Evolutionary conservation across 805 yeast species (phyloP).

Genomic region (Monosporozyma aquatica): DNA sequence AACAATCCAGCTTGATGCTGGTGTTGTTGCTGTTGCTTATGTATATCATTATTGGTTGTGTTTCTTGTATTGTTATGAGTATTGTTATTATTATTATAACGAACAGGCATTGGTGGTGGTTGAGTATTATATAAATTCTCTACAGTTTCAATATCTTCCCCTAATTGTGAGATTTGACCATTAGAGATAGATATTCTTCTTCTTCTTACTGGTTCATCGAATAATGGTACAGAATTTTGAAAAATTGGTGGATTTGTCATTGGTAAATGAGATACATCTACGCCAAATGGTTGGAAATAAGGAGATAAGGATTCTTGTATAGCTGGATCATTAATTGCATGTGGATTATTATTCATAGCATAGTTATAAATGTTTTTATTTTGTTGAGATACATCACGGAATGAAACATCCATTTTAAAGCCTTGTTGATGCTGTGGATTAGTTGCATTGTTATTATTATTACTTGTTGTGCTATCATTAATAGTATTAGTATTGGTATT

Average conservation of each 20-base stretch:
- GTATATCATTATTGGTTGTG: background rate
- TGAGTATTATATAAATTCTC: constrained; percentile 33
- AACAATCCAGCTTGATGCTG: background rate
- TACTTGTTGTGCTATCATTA: background rate
- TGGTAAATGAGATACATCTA: constrained; percentile 37
- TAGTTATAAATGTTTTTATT: constrained; percentile 11
- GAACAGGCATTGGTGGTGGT: constrained; percentile 15
- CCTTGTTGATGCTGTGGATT: background rate
- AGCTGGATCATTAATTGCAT: constrained; percentile 24
- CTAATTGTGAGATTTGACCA: constrained; percentile 76
- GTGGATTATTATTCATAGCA: constrained; percentile 20
- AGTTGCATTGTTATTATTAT: background rate
- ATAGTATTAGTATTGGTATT: background rate
- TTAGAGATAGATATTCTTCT: constrained; percentile 74
- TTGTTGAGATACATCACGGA: constrained; percentile 2
- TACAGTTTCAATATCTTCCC: constrained; percentile 32
- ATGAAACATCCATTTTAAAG: constrained; percentile 3
- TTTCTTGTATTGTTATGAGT: background rate
- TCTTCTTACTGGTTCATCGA: constrained; percentile 25
- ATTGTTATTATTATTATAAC: constrained; percentile 1
- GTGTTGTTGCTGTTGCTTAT: too few relatives aligned
- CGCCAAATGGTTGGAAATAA: constrained; percentile 37
- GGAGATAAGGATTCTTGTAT: constrained; percentile 34
- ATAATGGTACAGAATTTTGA: constrained; percentile 33
- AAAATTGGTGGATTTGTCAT: constrained; percentile 39